Base-by-base conservation (phyloP, 768 basidiomycete genomes). In the Ramaria sp. region DNA sequence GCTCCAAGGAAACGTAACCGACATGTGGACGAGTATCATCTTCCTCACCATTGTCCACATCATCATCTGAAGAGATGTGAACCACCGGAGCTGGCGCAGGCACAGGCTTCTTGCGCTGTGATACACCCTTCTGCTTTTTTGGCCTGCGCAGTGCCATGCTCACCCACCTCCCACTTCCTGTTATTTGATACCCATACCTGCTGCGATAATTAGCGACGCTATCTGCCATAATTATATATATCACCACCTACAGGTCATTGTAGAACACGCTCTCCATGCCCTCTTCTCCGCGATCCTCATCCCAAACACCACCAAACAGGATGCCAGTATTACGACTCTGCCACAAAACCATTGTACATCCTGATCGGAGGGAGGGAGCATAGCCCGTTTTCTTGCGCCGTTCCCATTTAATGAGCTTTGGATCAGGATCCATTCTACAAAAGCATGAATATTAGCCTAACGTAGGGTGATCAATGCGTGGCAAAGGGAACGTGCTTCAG, bases 341-440 rank as follows among this genome's bases (percentile, higher is more conserved):
- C 92, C 92, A 95, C 0, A 85, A 70, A 0, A 87, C 73, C 92
- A 95, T 95, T 3, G 90, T 91, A 61, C 86, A 89, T 1, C 92
- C 92, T 0, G 83, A 86, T 3, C 91, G 79, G 4, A 83, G 65
- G 0, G 79, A 74, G 0, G 91, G 91, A 0, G 83, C 82, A 62
- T 83, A 86, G 1, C 82, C 85, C 1, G 82, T 83, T 46, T 82
- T 76, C 68, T 91, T 92, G 22, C 88, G 78, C 55, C 81, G 80
- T 65, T 93, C 91, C 92, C 92, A 95, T 68, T 91, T 93, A 49
- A 86, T 67, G 17, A 72, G 69, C 5, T 83, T 66, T 5, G 77
- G 67, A 48, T 74, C 72, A 3, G 63, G 43, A 54, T 78, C 75
- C 50, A 77, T 69, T 15, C 68, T 70, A 50, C 60, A 56, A 13